These are phyloP conservation scores for Xylaria cubensis DNA, from an alignment of 495 filamentous ascomycete species.

Conservation along the genomic window DNA sequence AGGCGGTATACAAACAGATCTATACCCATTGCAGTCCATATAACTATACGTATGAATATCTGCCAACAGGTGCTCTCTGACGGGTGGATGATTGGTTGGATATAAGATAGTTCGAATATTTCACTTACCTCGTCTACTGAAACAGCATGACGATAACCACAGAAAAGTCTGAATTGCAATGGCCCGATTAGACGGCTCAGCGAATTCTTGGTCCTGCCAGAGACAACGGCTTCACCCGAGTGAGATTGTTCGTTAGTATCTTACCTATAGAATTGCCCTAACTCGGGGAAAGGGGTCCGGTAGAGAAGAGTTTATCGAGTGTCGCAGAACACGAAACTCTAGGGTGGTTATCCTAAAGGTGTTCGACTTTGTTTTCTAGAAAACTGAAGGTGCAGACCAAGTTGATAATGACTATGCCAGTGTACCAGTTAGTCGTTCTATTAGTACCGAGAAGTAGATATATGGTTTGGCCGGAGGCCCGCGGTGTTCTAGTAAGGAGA, in stretches of 20 bases:
- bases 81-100: background rate
- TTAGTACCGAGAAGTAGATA: background rate
- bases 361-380: background rate
- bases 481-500: background rate
- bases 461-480: background rate
- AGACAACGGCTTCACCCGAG: background rate
- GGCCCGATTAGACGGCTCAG: too few relatives aligned
- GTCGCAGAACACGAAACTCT: background rate
- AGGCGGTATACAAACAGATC: background rate
- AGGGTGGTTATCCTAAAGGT: background rate
- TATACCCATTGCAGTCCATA: background rate
- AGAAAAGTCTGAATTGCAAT: too few relatives aligned
- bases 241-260: background rate
- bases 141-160: background rate
- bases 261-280: background rate
- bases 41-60: background rate
- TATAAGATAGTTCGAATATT: background rate
- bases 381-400: background rate
- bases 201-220: too few relatives aligned
- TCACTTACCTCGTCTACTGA: background rate
- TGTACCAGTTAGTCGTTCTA: background rate
- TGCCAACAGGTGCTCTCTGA: background rate
- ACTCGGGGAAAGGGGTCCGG: background rate
- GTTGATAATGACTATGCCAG: background rate
- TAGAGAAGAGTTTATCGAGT: background rate